Percentiles rank a stretch among this genome's conserved stretches.
These are phyloP conservation scores for Chlamydomonas sp. DNA, from an alignment of 139 green algal species.

Conservation along the genomic window DNA sequence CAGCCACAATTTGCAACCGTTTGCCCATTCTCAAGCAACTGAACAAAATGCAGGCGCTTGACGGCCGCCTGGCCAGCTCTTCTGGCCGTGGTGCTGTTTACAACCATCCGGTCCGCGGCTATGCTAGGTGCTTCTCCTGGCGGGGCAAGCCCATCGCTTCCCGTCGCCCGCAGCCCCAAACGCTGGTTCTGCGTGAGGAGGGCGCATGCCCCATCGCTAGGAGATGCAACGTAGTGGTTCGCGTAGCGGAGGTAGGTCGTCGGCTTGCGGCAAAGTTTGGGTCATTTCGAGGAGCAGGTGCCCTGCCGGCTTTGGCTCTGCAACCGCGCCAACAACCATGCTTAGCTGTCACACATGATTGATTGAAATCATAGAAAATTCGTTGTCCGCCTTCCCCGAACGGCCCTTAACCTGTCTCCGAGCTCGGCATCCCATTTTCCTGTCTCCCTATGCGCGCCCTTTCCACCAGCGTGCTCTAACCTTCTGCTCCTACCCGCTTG, in stretches of 20 bases:
- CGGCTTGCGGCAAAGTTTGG: not conserved
- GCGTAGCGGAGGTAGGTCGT: conserved; percentile 3
- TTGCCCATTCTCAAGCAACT: not conserved
- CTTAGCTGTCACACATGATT: too few relatives aligned
- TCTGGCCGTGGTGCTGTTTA: not conserved
- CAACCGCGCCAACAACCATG: too few relatives aligned
- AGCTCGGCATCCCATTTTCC: too few relatives aligned
- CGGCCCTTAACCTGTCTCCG: too few relatives aligned
- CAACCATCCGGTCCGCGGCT: not conserved
- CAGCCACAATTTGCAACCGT: too few relatives aligned
- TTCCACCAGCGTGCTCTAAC: too few relatives aligned
- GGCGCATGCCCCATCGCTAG: conserved; percentile 24
- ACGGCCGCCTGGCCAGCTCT: not conserved
- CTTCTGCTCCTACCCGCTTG: too few relatives aligned
- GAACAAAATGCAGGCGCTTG: not conserved
- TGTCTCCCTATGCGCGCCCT: too few relatives aligned
- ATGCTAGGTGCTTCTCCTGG: not conserved
- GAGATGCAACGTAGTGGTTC: not conserved
- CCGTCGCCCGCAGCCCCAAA: not conserved
- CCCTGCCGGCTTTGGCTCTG: too few relatives aligned
- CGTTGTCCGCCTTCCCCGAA: too few relatives aligned
- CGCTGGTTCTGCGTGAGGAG: not conserved
- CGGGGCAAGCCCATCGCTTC: not conserved
- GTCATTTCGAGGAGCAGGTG: not conserved
- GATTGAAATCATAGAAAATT: too few relatives aligned